Evolutionary conservation across 2,329 filamentous ascomycete genomes (phyloP).

Genomic region (Zalaria obscura): DNA sequence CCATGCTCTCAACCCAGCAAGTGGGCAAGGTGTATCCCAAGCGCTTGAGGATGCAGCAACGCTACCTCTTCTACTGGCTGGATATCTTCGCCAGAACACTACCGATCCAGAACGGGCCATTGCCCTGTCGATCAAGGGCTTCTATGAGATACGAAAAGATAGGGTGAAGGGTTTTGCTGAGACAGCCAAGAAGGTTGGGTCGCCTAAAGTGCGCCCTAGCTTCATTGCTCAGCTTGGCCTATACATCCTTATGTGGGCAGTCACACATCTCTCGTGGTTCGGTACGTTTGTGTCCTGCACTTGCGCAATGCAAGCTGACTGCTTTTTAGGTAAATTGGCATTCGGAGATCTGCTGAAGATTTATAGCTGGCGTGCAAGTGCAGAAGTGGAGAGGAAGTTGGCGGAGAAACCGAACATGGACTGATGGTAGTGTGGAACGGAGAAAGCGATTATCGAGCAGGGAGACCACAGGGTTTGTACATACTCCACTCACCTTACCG

Average conservation of each 20-base stretch:
- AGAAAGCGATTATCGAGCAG: too few species aligned
- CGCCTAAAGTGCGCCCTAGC: background rate
- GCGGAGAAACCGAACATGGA: background rate
- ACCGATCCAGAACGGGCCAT: background rate
- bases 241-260: background rate
- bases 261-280: background rate
- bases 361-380: background rate
- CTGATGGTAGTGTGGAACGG: too few species aligned
- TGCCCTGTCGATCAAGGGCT: background rate
- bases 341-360: background rate
- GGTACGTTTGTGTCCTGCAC: background rate
- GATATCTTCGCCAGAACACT: background rate
- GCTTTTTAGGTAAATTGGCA: background rate
- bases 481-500: too few species aligned
- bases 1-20: constrained; percentile 40
- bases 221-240: background rate
- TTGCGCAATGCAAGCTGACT: too few species aligned
- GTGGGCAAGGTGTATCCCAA: constrained; percentile 41
- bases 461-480: too few species aligned
- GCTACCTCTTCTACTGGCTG: constrained; percentile 24
- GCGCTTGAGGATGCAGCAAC: constrained; percentile 41
- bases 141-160: background rate
- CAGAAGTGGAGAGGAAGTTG: background rate
- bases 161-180: background rate
- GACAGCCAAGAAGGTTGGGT: background rate